phyloP scores from a whole-genome alignment of 768 basidiomycete genomes.

The Serendipita sp. region DNA sequence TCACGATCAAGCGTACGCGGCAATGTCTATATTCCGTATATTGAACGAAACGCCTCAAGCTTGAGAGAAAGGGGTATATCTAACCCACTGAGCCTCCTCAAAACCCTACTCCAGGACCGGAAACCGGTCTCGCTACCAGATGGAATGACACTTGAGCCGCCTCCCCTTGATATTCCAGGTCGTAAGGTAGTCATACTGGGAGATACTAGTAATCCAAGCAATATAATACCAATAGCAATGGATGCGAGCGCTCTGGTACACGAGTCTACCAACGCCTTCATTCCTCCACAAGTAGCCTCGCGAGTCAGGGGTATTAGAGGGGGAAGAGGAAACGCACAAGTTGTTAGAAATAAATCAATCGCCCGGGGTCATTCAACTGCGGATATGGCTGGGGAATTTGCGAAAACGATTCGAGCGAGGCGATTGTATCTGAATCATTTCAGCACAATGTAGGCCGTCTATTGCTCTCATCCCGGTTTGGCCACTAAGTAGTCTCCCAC shows the following conservation, averaged over 20 bases:
- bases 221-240: constrained; percentile 44
- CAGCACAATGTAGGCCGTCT: constrained; percentile 36
- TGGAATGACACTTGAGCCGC: constrained; percentile 18
- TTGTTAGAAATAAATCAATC: constrained; percentile 43
- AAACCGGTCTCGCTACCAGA: constrained; percentile 18
- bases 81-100: constrained; percentile 17
- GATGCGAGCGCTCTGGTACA: constrained; percentile 67
- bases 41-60: constrained; percentile 11
- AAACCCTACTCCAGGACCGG: constrained; percentile 12
- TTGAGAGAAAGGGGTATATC: constrained; percentile 18
- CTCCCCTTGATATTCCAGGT: constrained; percentile 24
- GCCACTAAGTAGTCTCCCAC: not conserved
- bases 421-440: constrained; percentile 65
- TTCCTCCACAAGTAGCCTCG: constrained; percentile 40
- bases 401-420: constrained; percentile 41
- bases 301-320: constrained; percentile 30
- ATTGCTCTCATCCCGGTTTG: not conserved
- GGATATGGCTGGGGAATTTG: constrained; percentile 61
- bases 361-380: constrained; percentile 66
- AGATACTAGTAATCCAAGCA: constrained; percentile 46
- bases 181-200: constrained; percentile 65
- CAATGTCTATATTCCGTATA: constrained; percentile 10
- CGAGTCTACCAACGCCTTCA: constrained; percentile 64
- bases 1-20: constrained; percentile 13
- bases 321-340: constrained; percentile 24